Evolutionary conservation across 371 early-diverging fungal genomes (phyloP).

Genomic region (Vittaforma corneae): DNA sequence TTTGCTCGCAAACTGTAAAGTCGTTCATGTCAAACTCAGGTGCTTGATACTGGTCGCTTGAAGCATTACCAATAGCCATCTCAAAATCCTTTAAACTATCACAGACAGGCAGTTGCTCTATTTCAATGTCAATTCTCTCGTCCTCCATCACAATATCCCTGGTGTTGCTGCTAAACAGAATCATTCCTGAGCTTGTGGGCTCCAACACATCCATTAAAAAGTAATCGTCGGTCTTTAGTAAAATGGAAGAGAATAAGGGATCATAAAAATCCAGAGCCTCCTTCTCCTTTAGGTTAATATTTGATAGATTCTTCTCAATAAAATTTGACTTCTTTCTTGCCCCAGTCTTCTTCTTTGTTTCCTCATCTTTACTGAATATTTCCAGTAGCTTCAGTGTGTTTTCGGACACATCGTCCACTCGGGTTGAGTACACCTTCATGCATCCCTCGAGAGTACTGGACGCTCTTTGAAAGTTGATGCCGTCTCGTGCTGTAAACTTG

Average conservation of each 20-base stretch:
- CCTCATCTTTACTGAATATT: slow-evolving; percentile 41
- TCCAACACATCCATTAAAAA: slow-evolving; percentile 14
- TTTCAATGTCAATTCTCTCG: background rate
- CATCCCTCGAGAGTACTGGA: slow-evolving; percentile 93
- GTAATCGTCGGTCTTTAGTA: background rate
- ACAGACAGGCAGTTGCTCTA: slow-evolving; percentile 2
- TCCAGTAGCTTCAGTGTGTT: slow-evolving; percentile 73
- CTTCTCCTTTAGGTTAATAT: slow-evolving; percentile 31
- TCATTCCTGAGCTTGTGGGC: slow-evolving; percentile 8
- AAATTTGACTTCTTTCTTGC: slow-evolving; percentile 21
- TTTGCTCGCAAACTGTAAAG: background rate
- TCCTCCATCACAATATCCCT: slow-evolving; percentile 11
- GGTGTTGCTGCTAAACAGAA: slow-evolving; percentile 7
- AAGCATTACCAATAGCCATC: slow-evolving; percentile 6
- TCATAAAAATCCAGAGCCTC: slow-evolving; percentile 6
- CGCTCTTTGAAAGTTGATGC: slow-evolving; percentile 95
- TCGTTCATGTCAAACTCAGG: background rate
- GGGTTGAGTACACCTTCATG: slow-evolving; percentile 88
- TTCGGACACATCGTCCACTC: slow-evolving; percentile 89
- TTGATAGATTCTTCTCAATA: slow-evolving; percentile 22
- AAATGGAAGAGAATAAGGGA: slow-evolving; percentile 21
- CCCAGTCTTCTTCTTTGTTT: slow-evolving; percentile 23
- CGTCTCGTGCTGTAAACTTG: slow-evolving; percentile 65
- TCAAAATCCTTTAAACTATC: slow-evolving; percentile 1
- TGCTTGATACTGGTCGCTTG: background rate